Percentiles rank a stretch among this genome's conserved stretches.
Evolutionary conservation across 2,329 filamentous ascomycete species (phyloP).

Genomic region (Zalaria sp.): DNA sequence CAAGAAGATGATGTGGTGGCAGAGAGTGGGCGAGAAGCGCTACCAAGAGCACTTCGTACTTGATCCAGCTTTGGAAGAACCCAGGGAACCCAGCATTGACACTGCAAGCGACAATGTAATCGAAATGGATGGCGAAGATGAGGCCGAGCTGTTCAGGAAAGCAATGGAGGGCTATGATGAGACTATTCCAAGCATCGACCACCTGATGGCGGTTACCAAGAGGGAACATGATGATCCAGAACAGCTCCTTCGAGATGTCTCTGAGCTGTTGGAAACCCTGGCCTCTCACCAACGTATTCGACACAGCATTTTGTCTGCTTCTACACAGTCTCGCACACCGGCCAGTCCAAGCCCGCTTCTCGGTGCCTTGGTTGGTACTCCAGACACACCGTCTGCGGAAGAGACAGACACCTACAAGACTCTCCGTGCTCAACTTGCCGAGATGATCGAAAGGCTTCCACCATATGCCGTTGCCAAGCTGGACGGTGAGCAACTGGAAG

Average conservation of each 20-base stretch:
- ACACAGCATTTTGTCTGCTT: conserved; percentile 51
- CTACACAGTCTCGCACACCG: conserved; percentile 12
- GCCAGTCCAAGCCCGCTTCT: conserved; percentile 52
- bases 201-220: conserved; percentile 7
- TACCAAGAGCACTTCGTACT: conserved; percentile 52
- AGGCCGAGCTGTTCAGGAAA: conserved; percentile 11
- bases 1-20: conserved; percentile 63
- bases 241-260: conserved; percentile 53
- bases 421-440: conserved; percentile 58
- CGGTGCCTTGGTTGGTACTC: conserved; percentile 37
- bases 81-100: conserved; percentile 13
- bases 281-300: conserved; percentile 69
- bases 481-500: conserved; percentile 71
- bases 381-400: conserved; percentile 48
- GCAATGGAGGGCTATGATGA: conserved; percentile 13
- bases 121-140: conserved; percentile 7
- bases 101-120: background rate
- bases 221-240: conserved; percentile 22
- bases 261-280: conserved; percentile 61
- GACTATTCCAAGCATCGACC: conserved; percentile 7
- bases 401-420: conserved; percentile 52
- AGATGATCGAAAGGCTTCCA: conserved; percentile 62
- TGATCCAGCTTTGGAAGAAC: conserved; percentile 25
- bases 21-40: conserved; percentile 46
- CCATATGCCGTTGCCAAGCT: conserved; percentile 78